Evolutionary conservation across 495 filamentous ascomycete genomes (phyloP).

Genomic region (Aspergillus campestris): DNA sequence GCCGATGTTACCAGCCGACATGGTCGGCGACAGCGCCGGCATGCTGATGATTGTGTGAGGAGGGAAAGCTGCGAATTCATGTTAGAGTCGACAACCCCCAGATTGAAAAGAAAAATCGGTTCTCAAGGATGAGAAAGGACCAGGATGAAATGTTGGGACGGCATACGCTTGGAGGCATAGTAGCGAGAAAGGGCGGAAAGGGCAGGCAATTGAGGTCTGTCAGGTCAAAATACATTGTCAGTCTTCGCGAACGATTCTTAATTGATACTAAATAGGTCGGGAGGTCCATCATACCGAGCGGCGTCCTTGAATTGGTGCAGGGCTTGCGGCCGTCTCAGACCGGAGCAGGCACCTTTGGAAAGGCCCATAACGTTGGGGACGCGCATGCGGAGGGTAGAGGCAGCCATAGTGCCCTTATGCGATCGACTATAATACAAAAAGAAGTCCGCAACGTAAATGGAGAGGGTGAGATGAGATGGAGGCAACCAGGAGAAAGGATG

Average conservation of each 20-base stretch:
- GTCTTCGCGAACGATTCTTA: background rate
- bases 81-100: conserved; percentile 15
- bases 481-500: conserved; percentile 21
- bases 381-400: conserved; percentile 41
- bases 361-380: conserved; percentile 38
- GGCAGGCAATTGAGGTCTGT: conserved; percentile 41
- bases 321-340: conserved; percentile 37
- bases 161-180: conserved; percentile 72
- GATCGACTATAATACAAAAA: conserved; percentile 19
- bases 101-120: background rate
- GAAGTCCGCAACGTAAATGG: conserved; percentile 21
- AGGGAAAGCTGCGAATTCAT: conserved; percentile 58
- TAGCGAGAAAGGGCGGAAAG: conserved; percentile 57
- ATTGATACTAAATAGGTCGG: background rate
- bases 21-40: conserved; percentile 96
- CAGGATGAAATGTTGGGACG: conserved; percentile 5
- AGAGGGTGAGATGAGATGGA: conserved; percentile 14
- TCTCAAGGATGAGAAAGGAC: too few species aligned
- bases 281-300: conserved; percentile 25
- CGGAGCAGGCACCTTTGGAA: conserved; percentile 32
- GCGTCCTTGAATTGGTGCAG: conserved; percentile 37
- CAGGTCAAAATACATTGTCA: conserved; percentile 12
- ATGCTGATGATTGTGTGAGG: conserved; percentile 93
- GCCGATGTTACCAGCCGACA: conserved; percentile 94
- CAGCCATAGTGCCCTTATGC: conserved; percentile 35